Evolutionary conservation across 139 green algal genomes (phyloP), one percentile per base, ranked within the genome.

Genomic region (Astrephomene gubernaculifera): DNA sequence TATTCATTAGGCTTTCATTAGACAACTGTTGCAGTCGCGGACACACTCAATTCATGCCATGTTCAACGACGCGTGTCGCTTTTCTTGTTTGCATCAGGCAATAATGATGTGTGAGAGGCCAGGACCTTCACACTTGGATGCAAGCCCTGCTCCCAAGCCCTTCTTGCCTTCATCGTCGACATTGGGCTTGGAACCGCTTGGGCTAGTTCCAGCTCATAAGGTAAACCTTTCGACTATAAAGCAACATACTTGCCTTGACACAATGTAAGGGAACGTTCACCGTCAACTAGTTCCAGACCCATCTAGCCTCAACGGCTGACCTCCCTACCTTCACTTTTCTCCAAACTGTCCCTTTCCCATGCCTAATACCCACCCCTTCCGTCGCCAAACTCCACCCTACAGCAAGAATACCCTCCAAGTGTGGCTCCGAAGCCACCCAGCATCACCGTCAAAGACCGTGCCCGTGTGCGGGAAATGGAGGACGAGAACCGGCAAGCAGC

Each of bases 71-170:
- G n/a, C n/a, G n/a, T n/a, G n/a, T n/a, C n/a, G n/a, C n/a, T n/a
- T n/a, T n/a, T n/a, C n/a, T n/a, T n/a, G n/a, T n/a, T n/a, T n/a
- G 60, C 60, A 19, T 33, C 67, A 83, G 76, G 76, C 39, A 27
- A 7, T 83, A 2, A 83, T 83, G 76, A 29, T 83, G 21, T 83
- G 76, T 9, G 57, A 83, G 43, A 39, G 76, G 10, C 76, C 76
- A 17, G 61, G 61, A 4, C 39, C 41, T 2, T 73, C 78, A 0
- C n/a, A 74, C 7, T 21, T 74, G 22, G 78, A 74, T 33, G 35
- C 61, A 0, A 24, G 38, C 9, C 41, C 61, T 21, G 39, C 22
- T 2, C 63, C 45, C 0, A 83, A 83, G 31, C 78, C 78, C 0
- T 84, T 84, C 44, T 29, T 84, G 22, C 78, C 78, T 41, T 73